These are phyloP conservation scores for Lepidium campestre DNA, from an alignment of 441 rosid genomes.

Conservation along the genomic window DNA sequence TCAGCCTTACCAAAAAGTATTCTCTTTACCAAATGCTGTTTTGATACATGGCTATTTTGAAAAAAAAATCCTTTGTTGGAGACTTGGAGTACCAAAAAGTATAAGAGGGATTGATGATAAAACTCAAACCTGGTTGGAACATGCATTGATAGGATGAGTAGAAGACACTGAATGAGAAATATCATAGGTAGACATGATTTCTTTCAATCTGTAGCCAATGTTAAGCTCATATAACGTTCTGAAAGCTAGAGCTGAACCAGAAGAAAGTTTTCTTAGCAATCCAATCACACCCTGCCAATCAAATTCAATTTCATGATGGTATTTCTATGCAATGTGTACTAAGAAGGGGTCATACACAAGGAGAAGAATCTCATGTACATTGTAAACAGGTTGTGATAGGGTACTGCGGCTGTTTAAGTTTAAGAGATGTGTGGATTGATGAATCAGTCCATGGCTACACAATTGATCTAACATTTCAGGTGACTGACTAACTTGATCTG, in stretches of 20 bases:
- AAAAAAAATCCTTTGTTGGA: neutral
- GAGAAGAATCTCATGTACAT: constrained; percentile 43
- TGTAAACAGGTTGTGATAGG: constrained; percentile 70
- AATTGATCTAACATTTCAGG: constrained; percentile 74
- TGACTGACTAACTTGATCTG: constrained; percentile 63
- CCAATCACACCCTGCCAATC: constrained; percentile 80
- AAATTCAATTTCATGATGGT: constrained; percentile 23
- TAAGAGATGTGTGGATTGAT: constrained; percentile 61
- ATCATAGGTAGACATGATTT: constrained; percentile 62
- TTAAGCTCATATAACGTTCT: constrained; percentile 75
- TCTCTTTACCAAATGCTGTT: neutral
- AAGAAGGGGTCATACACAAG: neutral
- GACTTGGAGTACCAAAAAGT: neutral
- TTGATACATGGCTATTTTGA: neutral
- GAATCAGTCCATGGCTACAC: constrained; percentile 74
- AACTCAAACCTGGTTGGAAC: constrained; percentile 65
- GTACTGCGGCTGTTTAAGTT: constrained; percentile 72
- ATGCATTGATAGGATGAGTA: constrained; percentile 53
- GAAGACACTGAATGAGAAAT: constrained; percentile 69
- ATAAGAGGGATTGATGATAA: neutral
- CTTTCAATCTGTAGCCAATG: constrained; percentile 71
- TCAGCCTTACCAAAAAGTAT: neutral
- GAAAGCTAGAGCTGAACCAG: constrained; percentile 78
- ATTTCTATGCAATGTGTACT: neutral
- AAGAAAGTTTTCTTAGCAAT: constrained; percentile 73